Evolutionary conservation across 352 stramenopile species (phyloP).

Genomic region (Elongisporangium prolatum): DNA sequence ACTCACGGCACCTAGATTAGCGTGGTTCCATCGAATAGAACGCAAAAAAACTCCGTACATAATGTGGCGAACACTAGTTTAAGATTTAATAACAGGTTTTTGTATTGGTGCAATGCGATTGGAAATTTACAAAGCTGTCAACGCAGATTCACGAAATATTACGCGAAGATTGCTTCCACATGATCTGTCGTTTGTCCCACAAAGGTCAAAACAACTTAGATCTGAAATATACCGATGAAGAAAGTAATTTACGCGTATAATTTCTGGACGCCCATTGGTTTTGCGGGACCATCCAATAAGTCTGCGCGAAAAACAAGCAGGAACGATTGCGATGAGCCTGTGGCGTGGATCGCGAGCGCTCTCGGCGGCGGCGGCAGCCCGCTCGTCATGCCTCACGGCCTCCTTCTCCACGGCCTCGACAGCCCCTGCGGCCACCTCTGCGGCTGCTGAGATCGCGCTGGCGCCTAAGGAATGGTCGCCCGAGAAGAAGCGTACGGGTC

Average conservation of each 20-base stretch:
- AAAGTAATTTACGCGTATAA: background rate
- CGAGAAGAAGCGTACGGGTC: constrained; percentile 85
- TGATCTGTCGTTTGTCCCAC: no score
- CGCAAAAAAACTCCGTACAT: no score
- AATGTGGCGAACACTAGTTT: no score
- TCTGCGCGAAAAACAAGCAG: background rate
- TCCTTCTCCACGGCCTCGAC: constrained; percentile 18
- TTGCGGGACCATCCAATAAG: background rate
- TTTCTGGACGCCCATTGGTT: constrained; percentile 4
- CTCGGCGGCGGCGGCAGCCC: constrained; percentile 8
- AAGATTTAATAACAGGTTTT: no score
- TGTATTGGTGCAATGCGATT: no score
- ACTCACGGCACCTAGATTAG: no score
- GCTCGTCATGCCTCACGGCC: constrained; percentile 8
- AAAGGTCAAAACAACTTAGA: no score
- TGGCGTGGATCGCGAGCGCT: constrained; percentile 33
- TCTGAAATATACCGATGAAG: no score
- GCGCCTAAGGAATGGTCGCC: constrained; percentile 43
- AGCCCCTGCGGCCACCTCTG: constrained; percentile 3
- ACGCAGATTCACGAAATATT: no score
- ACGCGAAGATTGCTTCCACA: no score
- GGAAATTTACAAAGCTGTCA: no score
- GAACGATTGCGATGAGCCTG: constrained; percentile 12
- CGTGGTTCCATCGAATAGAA: no score
- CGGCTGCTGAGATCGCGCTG: constrained; percentile 4